Percentiles rank a stretch among this genome's conserved stretches.
Conservation (phyloP, 2,329 filamentous ascomycete species). For the Lasiodiplodia citricola region DNA sequence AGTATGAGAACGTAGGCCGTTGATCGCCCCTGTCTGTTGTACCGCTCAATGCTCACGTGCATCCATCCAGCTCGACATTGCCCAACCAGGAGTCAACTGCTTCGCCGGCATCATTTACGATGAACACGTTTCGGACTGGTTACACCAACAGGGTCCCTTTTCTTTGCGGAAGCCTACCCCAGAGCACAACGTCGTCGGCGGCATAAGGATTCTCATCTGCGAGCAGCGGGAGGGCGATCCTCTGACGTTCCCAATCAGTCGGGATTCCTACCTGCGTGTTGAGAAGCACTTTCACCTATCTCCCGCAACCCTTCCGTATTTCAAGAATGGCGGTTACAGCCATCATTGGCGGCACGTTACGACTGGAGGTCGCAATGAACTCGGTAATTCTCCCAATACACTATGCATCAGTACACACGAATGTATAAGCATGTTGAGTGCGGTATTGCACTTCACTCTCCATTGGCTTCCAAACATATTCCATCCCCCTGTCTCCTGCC, state of each 20-base stretch:
- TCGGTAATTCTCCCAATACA: constrained; percentile 3
- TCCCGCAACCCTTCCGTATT: constrained; percentile 18
- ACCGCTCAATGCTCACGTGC: neutral
- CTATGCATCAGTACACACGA: neutral
- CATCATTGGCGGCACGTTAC: constrained; percentile 8
- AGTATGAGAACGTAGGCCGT: constrained; percentile 4
- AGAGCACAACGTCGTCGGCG: neutral
- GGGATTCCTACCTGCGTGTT: constrained; percentile 1
- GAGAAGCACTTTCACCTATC: constrained; percentile 4
- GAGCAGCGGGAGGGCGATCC: constrained; percentile 14
- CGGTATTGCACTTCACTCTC: neutral
- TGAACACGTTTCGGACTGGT: constrained; percentile 9
- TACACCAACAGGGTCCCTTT: constrained; percentile 11
- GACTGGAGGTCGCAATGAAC: neutral
- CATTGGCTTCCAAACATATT: neutral
- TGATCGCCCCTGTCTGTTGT: neutral
- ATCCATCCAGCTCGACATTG: neutral
- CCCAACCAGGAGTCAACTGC: constrained; percentile 6
- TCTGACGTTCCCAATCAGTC: constrained; percentile 8
- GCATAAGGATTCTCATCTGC: constrained; percentile 17
- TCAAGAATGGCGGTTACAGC: constrained; percentile 2
- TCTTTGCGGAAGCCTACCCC: neutral
- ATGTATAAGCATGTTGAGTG: neutral
- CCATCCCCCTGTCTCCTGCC: neutral
- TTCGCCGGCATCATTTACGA: constrained; percentile 14